Conservation (phyloP, 148 eudicot genomes). For the Mesembryanthemum crystallinum region DNA sequence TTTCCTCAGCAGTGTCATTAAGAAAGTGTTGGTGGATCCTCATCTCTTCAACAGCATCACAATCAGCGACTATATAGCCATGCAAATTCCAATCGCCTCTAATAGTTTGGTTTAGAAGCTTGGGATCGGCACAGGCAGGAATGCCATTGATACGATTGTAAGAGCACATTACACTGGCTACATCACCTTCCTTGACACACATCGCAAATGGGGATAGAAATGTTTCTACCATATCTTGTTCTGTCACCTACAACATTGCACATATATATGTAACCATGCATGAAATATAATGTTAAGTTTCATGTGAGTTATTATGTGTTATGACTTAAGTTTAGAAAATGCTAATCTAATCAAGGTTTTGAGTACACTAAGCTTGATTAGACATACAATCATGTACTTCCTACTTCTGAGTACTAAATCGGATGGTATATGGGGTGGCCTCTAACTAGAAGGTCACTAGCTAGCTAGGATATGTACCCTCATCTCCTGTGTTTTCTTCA, state of each 20-base stretch:
- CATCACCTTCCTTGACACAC: constrained; percentile 40
- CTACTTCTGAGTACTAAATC: too few species aligned
- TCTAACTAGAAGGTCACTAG: too few species aligned
- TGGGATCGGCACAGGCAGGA: background rate
- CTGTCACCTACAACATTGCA: constrained; percentile 18
- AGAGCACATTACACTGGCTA: constrained; percentile 40
- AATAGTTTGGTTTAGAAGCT: constrained; percentile 10
- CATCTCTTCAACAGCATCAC: constrained; percentile 42
- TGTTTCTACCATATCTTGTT: constrained; percentile 42
- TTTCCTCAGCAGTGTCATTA: constrained; percentile 28
- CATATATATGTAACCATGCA: too few species aligned
- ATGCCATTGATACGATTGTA: constrained; percentile 31
- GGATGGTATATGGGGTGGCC: too few species aligned
- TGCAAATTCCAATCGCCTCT: constrained; percentile 38
- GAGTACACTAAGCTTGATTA: too few species aligned
- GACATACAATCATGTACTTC: too few species aligned
- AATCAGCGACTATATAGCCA: constrained; percentile 38
- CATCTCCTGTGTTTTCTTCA: too few species aligned
- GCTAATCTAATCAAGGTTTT: too few species aligned
- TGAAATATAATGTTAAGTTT: too few species aligned
- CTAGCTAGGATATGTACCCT: too few species aligned
- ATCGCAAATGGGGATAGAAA: constrained; percentile 33
- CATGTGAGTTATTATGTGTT: too few species aligned
- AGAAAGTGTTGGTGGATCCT: constrained; percentile 22
- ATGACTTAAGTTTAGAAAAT: too few species aligned